phyloP scores from a whole-genome alignment of 768 basidiomycete species.

The Calocybe indica region DNA sequence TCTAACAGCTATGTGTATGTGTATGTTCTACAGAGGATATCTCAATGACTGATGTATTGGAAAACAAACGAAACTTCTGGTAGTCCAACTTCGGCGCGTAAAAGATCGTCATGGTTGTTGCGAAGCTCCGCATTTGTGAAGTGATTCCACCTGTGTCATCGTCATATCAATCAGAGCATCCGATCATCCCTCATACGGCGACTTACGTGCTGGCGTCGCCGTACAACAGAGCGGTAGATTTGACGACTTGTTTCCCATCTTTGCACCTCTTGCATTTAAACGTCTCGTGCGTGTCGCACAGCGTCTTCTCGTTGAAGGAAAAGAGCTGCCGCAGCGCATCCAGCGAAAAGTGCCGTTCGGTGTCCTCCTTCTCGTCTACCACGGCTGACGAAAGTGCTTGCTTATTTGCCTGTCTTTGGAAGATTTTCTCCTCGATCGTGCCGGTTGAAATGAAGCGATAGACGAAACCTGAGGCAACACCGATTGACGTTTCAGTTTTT shows the following conservation, averaged over 20 bases:
- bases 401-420: constrained; percentile 94
- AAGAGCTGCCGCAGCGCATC: constrained; percentile 90
- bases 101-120: constrained; percentile 91
- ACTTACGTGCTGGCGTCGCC: constrained; percentile 97
- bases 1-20: not conserved
- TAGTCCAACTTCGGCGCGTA: constrained; percentile 81
- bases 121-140: constrained; percentile 84
- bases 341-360: constrained; percentile 90
- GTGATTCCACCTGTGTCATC: constrained; percentile 83
- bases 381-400: constrained; percentile 97
- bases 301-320: constrained; percentile 79
- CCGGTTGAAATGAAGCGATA: constrained; percentile 97
- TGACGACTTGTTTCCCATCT: constrained; percentile 77
- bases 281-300: constrained; percentile 94
- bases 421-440: constrained; percentile 98
- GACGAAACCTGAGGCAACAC: constrained; percentile 68
- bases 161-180: not conserved
- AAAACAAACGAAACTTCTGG: constrained; percentile 92
- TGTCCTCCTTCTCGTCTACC: constrained; percentile 94
- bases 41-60: constrained; percentile 88
- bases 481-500: not conserved
- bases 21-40: not conserved
- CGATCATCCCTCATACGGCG: not conserved
- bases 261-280: constrained; percentile 95
- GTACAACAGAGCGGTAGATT: constrained; percentile 83